Conservation (phyloP, 164 flowering plant genomes). For the Tetrastigma voinierianum region DNA sequence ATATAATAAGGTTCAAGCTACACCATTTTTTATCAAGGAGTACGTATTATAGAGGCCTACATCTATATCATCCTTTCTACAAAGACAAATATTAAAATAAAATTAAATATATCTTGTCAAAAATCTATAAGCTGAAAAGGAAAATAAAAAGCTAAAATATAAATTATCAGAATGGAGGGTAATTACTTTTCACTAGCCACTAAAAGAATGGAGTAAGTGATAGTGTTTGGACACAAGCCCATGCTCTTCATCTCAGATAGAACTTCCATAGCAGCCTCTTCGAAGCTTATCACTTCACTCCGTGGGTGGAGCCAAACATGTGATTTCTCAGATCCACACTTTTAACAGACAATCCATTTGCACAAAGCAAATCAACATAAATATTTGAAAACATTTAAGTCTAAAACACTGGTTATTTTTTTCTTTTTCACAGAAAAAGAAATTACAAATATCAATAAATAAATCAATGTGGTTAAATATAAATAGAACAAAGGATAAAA, state of each 20-base stretch:
- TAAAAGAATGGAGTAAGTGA: conserved; percentile 78
- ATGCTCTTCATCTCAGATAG: conserved; percentile 61
- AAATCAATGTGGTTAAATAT: too few relatives aligned
- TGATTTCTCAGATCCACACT: conserved; percentile 3
- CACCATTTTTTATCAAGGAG: conserved; percentile 69
- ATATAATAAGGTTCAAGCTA: conserved; percentile 56
- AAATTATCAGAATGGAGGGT: neutral
- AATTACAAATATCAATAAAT: too few relatives aligned
- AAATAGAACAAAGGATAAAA: too few relatives aligned
- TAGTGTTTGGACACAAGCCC: conserved; percentile 54
- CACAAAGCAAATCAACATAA: neutral
- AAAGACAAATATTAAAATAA: conserved; percentile 9
- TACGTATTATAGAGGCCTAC: conserved; percentile 55
- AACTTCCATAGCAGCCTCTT: conserved; percentile 68
- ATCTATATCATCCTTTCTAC: conserved; percentile 74
- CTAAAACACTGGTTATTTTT: too few relatives aligned
- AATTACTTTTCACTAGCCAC: conserved; percentile 85
- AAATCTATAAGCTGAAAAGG: neutral
- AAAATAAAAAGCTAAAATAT: neutral
- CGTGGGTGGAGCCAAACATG: conserved; percentile 22
- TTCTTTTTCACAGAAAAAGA: too few relatives aligned
- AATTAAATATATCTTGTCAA: neutral
- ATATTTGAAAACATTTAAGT: neutral
- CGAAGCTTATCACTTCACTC: conserved; percentile 83
- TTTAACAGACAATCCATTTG: neutral